Percentiles rank a stretch among this genome's conserved stretches.
Evolutionary conservation across 257 asterid species (phyloP).

Genomic region (Thymus quinquecostatus): DNA sequence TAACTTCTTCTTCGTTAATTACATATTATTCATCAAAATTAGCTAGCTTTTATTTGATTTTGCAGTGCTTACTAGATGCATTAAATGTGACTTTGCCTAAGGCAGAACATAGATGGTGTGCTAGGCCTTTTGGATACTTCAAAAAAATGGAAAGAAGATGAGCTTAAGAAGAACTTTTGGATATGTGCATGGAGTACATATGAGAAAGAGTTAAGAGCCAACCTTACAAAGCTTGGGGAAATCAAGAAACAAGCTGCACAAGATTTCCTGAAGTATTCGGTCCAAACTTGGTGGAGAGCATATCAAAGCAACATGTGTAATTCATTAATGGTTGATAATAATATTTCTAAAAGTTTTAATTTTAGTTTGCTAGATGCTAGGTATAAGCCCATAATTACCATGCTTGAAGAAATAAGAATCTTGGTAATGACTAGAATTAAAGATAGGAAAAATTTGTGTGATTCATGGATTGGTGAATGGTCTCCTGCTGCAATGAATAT

Average conservation of each 20-base stretch:
- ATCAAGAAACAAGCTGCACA: neutral
- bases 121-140: conserved; percentile 1
- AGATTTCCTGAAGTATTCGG: neutral
- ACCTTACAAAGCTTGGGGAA: neutral
- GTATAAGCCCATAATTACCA: neutral
- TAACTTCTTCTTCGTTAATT: no score
- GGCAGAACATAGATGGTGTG: conserved; percentile 13
- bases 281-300: neutral
- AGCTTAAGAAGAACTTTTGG: neutral
- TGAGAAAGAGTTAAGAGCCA: neutral
- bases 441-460: neutral
- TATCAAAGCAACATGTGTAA: neutral
- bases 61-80: no score
- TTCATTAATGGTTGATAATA: neutral
- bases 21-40: no score
- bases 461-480: no score
- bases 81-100: neutral
- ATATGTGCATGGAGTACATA: neutral
- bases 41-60: no score
- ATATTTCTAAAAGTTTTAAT: neutral
- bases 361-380: neutral
- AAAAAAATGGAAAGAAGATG: neutral
- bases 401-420: neutral
- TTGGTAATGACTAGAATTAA: neutral
- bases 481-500: no score